phyloP scores from a whole-genome alignment of 371 early-diverging fungal species.

The Rhizopus microsporus region DNA sequence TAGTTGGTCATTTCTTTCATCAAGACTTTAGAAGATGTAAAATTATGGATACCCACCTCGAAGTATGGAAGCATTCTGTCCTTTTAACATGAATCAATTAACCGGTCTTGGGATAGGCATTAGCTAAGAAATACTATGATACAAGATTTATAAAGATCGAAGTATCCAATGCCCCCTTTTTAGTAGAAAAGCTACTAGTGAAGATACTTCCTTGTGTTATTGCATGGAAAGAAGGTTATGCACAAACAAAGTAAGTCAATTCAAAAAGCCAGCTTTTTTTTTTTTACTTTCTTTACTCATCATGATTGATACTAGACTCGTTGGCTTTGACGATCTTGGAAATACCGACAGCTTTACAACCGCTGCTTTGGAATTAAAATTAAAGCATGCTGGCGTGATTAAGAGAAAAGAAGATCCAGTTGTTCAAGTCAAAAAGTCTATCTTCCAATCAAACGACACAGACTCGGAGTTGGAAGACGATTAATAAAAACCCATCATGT shows the following conservation, averaged over 20 bases:
- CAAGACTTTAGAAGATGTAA: constrained; percentile 92
- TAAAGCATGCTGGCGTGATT: constrained; percentile 59
- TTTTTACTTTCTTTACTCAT: background rate
- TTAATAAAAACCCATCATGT: background rate
- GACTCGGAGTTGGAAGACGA: constrained; percentile 35
- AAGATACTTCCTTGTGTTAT: constrained; percentile 92
- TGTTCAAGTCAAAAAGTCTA: constrained; percentile 25
- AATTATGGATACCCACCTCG: constrained; percentile 91
- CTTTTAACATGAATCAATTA: background rate
- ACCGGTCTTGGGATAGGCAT: constrained; percentile 16
- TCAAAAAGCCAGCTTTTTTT: background rate
- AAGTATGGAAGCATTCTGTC: constrained; percentile 33
- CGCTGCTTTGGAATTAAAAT: constrained; percentile 72
- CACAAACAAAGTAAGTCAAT: constrained; percentile 33
- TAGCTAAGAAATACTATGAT: constrained; percentile 79
- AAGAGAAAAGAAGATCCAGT: constrained; percentile 26
- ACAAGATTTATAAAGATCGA: constrained; percentile 88
- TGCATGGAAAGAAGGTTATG: constrained; percentile 62
- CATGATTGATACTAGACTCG: constrained; percentile 53
- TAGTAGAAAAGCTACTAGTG: constrained; percentile 87
- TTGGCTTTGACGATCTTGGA: constrained; percentile 96
- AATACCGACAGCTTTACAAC: constrained; percentile 87
- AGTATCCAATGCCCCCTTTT: constrained; percentile 88
- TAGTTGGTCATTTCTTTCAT: constrained; percentile 90
- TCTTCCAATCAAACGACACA: constrained; percentile 41